Conservation (phyloP, 306 rosid genomes). For the Echinosophora koreensis region DNA sequence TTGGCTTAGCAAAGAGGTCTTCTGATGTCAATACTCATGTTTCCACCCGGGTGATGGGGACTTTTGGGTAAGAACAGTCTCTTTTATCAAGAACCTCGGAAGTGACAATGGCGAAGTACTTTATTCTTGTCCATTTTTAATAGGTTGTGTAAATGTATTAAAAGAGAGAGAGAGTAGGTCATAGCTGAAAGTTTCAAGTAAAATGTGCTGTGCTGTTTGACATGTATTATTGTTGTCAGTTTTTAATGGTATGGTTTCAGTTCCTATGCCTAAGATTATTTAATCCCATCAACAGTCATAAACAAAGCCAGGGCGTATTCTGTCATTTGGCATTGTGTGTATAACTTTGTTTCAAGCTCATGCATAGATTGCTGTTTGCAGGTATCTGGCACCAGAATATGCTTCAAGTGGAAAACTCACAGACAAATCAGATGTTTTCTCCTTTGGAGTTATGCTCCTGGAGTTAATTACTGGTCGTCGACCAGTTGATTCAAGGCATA, state of each 20-base stretch:
- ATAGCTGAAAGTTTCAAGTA: neutral
- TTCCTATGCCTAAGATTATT: neutral
- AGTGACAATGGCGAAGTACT: neutral
- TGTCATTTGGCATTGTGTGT: constrained; percentile 3
- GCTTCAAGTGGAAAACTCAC: constrained; percentile 97
- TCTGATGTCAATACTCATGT: constrained; percentile 90
- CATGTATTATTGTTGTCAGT: neutral
- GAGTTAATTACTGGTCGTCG: constrained; percentile 90
- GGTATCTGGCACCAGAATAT: constrained; percentile 98
- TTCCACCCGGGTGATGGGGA: constrained; percentile 99
- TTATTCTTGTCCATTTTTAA: constrained; percentile 20
- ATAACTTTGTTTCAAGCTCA: constrained; percentile 30
- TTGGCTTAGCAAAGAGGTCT: constrained; percentile 90
- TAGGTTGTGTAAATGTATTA: neutral
- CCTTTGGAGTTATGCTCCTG: constrained; percentile 92
- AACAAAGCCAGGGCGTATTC: neutral
- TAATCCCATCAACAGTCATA: neutral
- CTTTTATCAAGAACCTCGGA: constrained; percentile 29
- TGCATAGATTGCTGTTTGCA: constrained; percentile 47
- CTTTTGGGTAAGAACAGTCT: constrained; percentile 81
- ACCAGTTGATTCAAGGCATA: constrained; percentile 77
- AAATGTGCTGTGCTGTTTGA: neutral
- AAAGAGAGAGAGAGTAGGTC: neutral
- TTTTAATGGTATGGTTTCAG: neutral
- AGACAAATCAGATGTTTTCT: constrained; percentile 96